Percentiles rank a stretch among this genome's conserved stretches.
phyloP scores from a whole-genome alignment of 163 green algal genomes.

The Trebouxia gelatinosa region DNA sequence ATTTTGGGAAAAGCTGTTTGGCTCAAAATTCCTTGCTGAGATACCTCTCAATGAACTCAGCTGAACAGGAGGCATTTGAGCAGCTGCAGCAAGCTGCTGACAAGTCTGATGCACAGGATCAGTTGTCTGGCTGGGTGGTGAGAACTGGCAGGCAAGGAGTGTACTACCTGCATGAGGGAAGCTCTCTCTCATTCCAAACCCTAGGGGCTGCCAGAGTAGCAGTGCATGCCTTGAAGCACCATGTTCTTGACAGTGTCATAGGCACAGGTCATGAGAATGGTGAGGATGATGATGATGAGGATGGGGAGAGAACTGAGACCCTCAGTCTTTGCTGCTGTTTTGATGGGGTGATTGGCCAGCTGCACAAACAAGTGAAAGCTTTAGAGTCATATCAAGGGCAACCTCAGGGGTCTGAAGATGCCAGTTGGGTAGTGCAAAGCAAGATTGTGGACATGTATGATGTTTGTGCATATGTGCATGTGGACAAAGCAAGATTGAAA shows the following conservation, averaged over 20 bases:
- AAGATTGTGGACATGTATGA: background rate
- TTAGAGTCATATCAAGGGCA: background rate
- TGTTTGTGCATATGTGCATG: slow-evolving; percentile 1
- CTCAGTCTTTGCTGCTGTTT: background rate
- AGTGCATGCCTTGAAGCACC: background rate
- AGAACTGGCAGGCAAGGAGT: background rate
- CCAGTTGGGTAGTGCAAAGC: background rate
- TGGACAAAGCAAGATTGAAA: background rate
- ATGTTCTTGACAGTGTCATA: slow-evolving; percentile 1
- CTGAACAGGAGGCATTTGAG: background rate
- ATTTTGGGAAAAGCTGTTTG: background rate
- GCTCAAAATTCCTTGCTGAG: background rate
- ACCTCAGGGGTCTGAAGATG: background rate
- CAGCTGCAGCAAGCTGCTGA: background rate
- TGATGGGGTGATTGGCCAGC: background rate
- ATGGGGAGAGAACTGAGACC: background rate
- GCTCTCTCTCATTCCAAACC: background rate
- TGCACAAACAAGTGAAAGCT: slow-evolving; percentile 1
- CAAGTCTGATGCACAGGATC: background rate
- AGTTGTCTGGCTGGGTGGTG: background rate
- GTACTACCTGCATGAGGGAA: background rate
- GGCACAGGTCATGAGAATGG: background rate
- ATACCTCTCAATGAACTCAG: slow-evolving; percentile 1
- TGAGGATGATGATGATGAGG: background rate
- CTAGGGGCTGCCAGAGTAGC: background rate